Evolutionary conservation across 2,329 filamentous ascomycete species (phyloP), one percentile per base, ranked within the genome.

Genomic region (Colletotrichum coccodes): DNA sequence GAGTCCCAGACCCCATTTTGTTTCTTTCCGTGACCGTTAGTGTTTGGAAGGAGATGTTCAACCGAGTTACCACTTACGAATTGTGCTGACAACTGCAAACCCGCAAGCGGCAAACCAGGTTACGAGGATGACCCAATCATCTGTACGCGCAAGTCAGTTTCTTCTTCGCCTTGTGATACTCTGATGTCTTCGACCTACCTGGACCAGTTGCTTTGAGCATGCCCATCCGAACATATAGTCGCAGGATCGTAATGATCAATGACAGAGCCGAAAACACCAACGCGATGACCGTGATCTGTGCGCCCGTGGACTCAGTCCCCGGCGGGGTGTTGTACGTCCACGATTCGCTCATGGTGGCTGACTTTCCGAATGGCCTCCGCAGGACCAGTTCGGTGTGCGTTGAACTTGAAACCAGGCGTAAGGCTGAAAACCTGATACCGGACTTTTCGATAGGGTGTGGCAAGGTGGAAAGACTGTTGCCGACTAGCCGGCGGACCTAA

Each of bases 1-100:
- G 1, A 84, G 70, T 5, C 82, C 82, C 0, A 84, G 75, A 0
- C 82, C 82, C 77, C 78, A 84, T 81, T 77, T 82, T 38, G 82
- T 82, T 72, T 84, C 82, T 84, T 54, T n/a, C 36, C 14, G 18
- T 49, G 21, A 12, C 12, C 21, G 18, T 60, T 18, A 57, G 38
- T n/a, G 38, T 11, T 8, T 16, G 16, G 42, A 30, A 1, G n/a
- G 38, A 38, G 2, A n/a, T 3, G 9, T 26, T 12, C 6, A 8
- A n/a, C 16, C 6, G 11, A 28, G 9, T 36, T 12, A 23, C 1
- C 21, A 40, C 80, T 72, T 72, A 83, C 81, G 81, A 28, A 82
- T 70, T 36, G 78, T 71, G 4, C 76, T 79, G 9, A 80, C 70
- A 8, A 78, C 44, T 5, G 79, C 71, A 59, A 81, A 83, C 6